Evolutionary conservation across 345 rosid species (phyloP).

Genomic region (Cardiospermum halicacabum): DNA sequence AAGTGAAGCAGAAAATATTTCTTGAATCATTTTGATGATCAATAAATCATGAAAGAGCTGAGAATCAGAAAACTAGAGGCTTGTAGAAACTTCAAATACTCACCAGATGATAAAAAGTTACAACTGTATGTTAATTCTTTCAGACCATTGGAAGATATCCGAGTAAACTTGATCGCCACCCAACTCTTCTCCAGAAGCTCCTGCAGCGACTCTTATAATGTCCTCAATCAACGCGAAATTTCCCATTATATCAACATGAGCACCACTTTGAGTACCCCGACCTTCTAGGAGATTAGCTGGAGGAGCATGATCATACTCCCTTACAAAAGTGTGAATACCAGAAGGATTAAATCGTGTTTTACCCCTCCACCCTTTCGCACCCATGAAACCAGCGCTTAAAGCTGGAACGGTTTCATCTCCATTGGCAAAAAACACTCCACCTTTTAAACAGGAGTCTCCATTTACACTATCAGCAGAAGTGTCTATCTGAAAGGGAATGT

Average conservation of each 20-base stretch:
- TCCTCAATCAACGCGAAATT: conserved; percentile 75
- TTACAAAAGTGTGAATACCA: conserved; percentile 41
- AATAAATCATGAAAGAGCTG: not conserved
- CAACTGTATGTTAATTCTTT: conserved; percentile 45
- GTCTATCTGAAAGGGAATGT: conserved; percentile 70
- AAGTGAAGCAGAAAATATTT: not conserved
- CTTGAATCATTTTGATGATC: not conserved
- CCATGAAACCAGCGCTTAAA: conserved; percentile 68
- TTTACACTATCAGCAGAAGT: conserved; percentile 40
- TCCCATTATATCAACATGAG: conserved; percentile 76
- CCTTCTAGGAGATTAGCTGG: conserved; percentile 68
- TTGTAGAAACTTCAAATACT: conserved; percentile 10
- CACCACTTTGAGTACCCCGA: conserved; percentile 73
- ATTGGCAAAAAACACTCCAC: conserved; percentile 51
- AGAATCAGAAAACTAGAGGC: not conserved
- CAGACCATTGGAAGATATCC: conserved; percentile 57
- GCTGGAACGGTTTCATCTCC: conserved; percentile 76
- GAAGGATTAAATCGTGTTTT: conserved; percentile 72
- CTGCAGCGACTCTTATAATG: conserved; percentile 58
- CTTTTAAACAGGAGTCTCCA: conserved; percentile 50
- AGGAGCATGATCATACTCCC: conserved; percentile 65
- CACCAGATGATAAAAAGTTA: conserved; percentile 27
- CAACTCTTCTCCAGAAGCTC: conserved; percentile 52
- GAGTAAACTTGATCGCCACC: conserved; percentile 60
- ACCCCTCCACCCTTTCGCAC: conserved; percentile 76